These are phyloP conservation scores for Avena insularis DNA, from an alignment of 176 grass and related monocot genomes.

Conservation along the genomic window DNA sequence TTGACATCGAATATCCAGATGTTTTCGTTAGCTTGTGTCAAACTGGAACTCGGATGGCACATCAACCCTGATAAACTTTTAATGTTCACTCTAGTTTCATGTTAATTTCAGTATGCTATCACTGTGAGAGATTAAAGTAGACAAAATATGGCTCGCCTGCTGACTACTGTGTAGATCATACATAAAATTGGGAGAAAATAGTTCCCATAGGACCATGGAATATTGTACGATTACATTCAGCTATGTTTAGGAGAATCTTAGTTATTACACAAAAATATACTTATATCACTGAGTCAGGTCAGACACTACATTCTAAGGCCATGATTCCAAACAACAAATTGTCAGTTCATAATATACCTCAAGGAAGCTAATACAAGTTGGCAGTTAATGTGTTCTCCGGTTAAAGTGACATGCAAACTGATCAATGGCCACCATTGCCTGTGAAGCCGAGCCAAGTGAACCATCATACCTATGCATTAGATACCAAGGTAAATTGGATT, in stretches of 20 bases:
- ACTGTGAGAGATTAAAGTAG: neutral
- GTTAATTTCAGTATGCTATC: neutral
- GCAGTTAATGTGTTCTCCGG: constrained; percentile 61
- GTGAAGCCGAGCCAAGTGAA: constrained; percentile 74
- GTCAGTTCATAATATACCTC: neutral
- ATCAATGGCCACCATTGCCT: constrained; percentile 80
- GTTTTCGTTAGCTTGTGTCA: neutral
- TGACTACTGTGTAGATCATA: neutral
- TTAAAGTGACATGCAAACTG: constrained; percentile 75
- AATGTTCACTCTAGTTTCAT: neutral
- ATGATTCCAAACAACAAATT: constrained; percentile 5
- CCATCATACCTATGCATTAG: constrained; percentile 78
- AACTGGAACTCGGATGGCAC: neutral
- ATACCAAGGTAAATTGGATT: neutral
- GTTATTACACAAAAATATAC: neutral
- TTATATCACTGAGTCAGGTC: neutral
- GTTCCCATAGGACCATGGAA: neutral
- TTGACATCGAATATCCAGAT: neutral
- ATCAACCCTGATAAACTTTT: neutral
- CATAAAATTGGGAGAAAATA: neutral
- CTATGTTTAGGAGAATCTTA: neutral
- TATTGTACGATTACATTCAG: neutral
- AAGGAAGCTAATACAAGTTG: neutral
- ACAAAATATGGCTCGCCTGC: neutral
- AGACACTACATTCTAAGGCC: neutral